These are phyloP conservation scores for Xylaria sp. DNA, from an alignment of 2,329 filamentous ascomycete genomes.

Conservation along the genomic window DNA sequence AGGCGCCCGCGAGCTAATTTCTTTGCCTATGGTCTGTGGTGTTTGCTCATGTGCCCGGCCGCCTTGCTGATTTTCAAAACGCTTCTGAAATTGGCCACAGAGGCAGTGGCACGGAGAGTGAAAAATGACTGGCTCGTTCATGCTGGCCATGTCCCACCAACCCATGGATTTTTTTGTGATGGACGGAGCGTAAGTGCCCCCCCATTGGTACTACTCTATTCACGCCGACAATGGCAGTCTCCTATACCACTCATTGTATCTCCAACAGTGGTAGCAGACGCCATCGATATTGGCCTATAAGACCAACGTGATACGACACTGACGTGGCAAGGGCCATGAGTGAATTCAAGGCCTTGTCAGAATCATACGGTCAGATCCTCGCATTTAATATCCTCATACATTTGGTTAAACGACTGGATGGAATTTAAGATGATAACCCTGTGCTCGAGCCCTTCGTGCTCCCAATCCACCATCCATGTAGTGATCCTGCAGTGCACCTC, in stretches of 20 bases:
- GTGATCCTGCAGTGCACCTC: not conserved
- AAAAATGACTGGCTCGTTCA: conserved; percentile 1
- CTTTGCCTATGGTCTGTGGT: not conserved
- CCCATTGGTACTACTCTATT: conserved; percentile 12
- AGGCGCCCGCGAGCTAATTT: conserved; percentile 18
- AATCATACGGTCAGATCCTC: conserved; percentile 16
- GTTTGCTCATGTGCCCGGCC: not conserved
- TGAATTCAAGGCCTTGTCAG: not conserved
- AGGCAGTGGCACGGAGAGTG: not conserved
- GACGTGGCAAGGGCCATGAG: conserved; percentile 10
- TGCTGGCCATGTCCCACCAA: not conserved
- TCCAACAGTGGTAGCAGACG: not conserved
- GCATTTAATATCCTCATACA: conserved; percentile 11
- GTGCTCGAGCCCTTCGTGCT: conserved; percentile 1
- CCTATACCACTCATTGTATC: not conserved
- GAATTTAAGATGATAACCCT: not conserved
- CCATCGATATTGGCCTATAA: conserved; percentile 3
- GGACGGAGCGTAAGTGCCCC: not conserved
- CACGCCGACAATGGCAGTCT: not conserved
- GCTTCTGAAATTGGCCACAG: conserved; percentile 6
- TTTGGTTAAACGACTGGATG: not conserved
- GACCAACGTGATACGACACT: conserved; percentile 3
- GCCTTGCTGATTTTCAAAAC: conserved; percentile 2
- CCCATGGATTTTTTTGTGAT: not conserved
- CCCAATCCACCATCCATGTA: not conserved